Conservation (phyloP, 148 eudicot genomes). For the Amaranthus palmeri region DNA sequence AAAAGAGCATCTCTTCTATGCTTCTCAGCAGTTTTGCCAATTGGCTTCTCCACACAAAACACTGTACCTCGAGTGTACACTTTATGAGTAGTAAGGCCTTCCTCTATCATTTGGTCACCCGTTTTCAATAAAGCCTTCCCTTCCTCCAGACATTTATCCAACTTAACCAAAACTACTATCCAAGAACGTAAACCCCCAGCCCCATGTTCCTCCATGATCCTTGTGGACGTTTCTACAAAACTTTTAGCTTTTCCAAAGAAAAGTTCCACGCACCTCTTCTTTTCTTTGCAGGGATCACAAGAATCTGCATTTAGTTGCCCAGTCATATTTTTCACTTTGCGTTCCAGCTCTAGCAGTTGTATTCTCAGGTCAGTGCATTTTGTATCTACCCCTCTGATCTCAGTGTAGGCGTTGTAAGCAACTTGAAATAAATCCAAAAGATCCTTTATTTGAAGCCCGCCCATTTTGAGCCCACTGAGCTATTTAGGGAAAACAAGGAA, state of each 20-base stretch:
- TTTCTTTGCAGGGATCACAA: neutral
- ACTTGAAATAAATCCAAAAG: neutral
- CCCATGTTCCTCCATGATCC: neutral
- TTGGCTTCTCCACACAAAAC: slow-evolving; percentile 6
- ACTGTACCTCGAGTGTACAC: slow-evolving; percentile 2
- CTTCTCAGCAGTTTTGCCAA: slow-evolving; percentile 4
- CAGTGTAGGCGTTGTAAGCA: neutral
- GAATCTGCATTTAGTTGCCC: neutral
- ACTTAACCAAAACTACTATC: neutral
- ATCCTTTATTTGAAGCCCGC: neutral
- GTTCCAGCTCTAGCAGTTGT: neutral
- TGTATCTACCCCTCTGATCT: neutral
- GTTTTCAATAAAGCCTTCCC: neutral
- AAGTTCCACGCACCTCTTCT: neutral
- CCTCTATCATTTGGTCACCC: slow-evolving; percentile 3
- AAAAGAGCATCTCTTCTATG: neutral
- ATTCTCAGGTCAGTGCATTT: neutral
- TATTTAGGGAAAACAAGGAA: neutral
- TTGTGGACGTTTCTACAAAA: neutral
- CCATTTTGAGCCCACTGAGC: neutral
- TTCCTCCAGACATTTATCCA: neutral
- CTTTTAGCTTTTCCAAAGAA: neutral
- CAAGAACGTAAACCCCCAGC: neutral
- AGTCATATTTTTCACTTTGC: neutral
- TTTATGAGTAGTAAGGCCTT: neutral